Evolutionary conservation across 2,329 filamentous ascomycete genomes (phyloP), one percentile per base, ranked within the genome.

Genomic region (Claviceps sp.): DNA sequence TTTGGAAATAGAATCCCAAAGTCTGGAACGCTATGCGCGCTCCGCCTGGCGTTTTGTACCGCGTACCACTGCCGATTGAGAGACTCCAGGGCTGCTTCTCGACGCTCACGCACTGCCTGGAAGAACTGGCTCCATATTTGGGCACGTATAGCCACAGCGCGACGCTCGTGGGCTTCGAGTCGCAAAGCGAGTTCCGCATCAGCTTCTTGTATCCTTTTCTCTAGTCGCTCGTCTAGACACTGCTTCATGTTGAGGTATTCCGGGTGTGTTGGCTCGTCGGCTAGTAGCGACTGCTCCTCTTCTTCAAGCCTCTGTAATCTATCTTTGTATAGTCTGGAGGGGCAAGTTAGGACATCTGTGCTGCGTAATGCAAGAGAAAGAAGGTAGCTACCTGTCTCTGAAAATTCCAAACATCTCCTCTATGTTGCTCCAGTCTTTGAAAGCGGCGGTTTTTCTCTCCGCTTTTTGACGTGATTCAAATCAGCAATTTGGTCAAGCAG

Each of bases 41-140:
- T 85, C 61, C 90, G 82, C 53, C 93, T 82, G 63, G 95, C 89
- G 58, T 87, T 84, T 65, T 97, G 91, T 53, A 97, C 87, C 59
- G 91, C 85, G 68, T 95, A 95, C 77, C 91, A 95, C 58, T 93
- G 84, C 65, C 89, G 82, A 61, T 93, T 91, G 54, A 95, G 81
- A 54, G 84, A 76, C 56, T 90, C 85, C 34, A 97, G 75, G 46
- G 86, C 80, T 52, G 78, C 77, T 65, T 97, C 91, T 55, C 93
- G 82, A 57, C 86, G 78, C 62, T 95, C 87, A 52, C 93, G 82
- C 38, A 90, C 79, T 47, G 82, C 81, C 67, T 98, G 93, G 66
- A 89, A 90, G 67, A 87, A 97, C 62, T 96, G 90, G 54, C 86
- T 85, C 69, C 94, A 87, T 51, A 91, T 81, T 65, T 96, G 89